Evolutionary conservation across 306 rosid species (phyloP).

Genomic region (Cyamopsis tetragonoloba): DNA sequence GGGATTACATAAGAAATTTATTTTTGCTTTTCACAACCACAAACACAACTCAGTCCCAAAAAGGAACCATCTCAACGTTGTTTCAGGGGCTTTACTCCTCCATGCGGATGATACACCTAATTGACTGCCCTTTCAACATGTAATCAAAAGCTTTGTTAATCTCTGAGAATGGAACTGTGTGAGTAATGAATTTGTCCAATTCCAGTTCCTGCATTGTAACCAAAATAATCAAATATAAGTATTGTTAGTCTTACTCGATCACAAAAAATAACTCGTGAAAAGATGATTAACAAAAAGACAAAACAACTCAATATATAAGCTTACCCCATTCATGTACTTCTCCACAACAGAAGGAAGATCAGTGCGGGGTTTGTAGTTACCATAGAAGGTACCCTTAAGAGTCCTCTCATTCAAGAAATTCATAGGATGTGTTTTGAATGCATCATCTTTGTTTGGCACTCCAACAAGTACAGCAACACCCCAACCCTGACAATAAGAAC

Average conservation of each 20-base stretch:
- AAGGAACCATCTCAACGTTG: not conserved
- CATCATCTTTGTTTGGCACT: slow-evolving; percentile 79
- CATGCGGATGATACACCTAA: slow-evolving; percentile 64
- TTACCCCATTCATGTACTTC: slow-evolving; percentile 61
- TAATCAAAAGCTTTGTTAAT: slow-evolving; percentile 76
- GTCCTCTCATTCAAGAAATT: slow-evolving; percentile 79
- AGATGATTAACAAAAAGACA: not conserved
- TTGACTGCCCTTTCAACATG: slow-evolving; percentile 66
- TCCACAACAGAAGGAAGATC: slow-evolving; percentile 80
- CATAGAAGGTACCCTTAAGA: slow-evolving; percentile 86
- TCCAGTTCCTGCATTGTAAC: slow-evolving; percentile 59
- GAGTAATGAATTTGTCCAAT: slow-evolving; percentile 75
- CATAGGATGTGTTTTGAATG: slow-evolving; percentile 74
- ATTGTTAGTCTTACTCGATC: too few species aligned
- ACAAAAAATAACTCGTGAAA: too few species aligned
- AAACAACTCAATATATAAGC: not conserved
- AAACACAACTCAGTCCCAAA: not conserved
- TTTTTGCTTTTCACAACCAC: not conserved
- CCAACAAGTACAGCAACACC: slow-evolving; percentile 94
- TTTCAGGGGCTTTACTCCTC: slow-evolving; percentile 8
- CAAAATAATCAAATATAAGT: too few species aligned
- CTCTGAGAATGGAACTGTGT: slow-evolving; percentile 55
- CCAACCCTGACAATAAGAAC: slow-evolving; percentile 65
- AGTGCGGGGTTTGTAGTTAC: slow-evolving; percentile 81
- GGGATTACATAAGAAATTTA: not conserved